These are phyloP conservation scores for Gryganskiella cystojenkinii DNA, from an alignment of 192 early-diverging fungal genomes.

Conservation along the genomic window DNA sequence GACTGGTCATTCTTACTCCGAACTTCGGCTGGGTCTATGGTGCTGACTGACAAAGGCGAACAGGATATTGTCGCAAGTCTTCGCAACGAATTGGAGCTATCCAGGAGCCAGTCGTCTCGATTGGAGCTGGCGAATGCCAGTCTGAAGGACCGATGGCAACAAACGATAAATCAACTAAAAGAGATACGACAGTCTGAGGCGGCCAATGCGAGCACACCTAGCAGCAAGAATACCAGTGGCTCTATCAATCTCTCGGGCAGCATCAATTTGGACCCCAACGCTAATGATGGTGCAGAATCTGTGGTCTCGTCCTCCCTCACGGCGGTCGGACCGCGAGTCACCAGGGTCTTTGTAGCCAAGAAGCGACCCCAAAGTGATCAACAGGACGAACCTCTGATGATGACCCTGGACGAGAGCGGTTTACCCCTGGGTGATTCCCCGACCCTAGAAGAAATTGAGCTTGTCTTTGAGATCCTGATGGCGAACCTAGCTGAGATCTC, in stretches of 20 bases:
- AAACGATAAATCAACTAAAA: slow-evolving; percentile 43
- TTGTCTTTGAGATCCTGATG: slow-evolving; percentile 63
- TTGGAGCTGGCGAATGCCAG: slow-evolving; percentile 36
- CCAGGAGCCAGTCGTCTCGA: slow-evolving; percentile 13
- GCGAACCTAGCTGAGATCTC: slow-evolving; percentile 64
- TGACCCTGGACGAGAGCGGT: slow-evolving; percentile 30
- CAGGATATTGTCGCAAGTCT: slow-evolving; percentile 31
- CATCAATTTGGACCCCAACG: background rate
- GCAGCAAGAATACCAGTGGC: background rate
- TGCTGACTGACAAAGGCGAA: background rate
- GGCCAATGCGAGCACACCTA: slow-evolving; percentile 12
- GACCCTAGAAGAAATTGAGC: slow-evolving; percentile 57
- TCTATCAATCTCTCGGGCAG: too few relatives aligned
- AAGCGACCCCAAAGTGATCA: slow-evolving; percentile 5
- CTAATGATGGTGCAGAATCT: slow-evolving; percentile 9
- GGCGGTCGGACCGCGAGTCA: background rate
- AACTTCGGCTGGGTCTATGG: background rate
- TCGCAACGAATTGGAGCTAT: slow-evolving; percentile 31
- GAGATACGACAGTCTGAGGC: slow-evolving; percentile 26
- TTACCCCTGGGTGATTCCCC: slow-evolving; percentile 20
- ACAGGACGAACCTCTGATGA: slow-evolving; percentile 38
- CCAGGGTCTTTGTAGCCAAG: slow-evolving; percentile 28
- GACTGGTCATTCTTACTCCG: slow-evolving; percentile 39
- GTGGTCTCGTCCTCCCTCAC: background rate
- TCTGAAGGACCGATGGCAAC: slow-evolving; percentile 45